Evolutionary conservation across 768 basidiomycete genomes (phyloP).

Genomic region (Agrocybe praecox): DNA sequence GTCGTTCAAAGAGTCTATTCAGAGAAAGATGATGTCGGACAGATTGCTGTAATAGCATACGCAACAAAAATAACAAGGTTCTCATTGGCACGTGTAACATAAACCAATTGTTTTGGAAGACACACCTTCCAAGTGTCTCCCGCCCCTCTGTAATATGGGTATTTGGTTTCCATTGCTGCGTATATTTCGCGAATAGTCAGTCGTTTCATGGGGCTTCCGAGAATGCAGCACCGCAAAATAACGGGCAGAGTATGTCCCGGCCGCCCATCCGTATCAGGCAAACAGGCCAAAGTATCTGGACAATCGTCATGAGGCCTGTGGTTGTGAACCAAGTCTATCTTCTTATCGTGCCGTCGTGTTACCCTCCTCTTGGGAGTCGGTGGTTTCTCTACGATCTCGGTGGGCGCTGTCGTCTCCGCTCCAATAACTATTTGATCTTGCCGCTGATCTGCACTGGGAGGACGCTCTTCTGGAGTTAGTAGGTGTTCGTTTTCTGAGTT

Average conservation of each 20-base stretch:
- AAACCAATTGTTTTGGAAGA: constrained; percentile 6
- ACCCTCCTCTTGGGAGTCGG: constrained; percentile 24
- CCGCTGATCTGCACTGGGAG: neutral
- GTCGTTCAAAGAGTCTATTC: constrained; percentile 81
- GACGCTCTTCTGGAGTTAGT: neutral
- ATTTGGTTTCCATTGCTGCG: constrained; percentile 85
- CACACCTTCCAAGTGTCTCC: constrained; percentile 85
- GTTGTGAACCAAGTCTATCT: constrained; percentile 34
- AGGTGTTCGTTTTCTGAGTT: neutral
- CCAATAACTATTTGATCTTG: neutral
- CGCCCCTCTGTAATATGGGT: constrained; percentile 78
- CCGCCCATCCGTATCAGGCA: constrained; percentile 76
- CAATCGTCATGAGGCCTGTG: constrained; percentile 76
- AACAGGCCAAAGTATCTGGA: constrained; percentile 75
- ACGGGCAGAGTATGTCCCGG: constrained; percentile 87
- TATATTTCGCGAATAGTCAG: constrained; percentile 87
- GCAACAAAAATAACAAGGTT: constrained; percentile 6
- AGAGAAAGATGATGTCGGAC: constrained; percentile 84
- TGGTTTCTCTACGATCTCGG: constrained; percentile 12
- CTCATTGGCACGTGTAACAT: constrained; percentile 11
- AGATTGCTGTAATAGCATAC: constrained; percentile 62
- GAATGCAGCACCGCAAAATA: constrained; percentile 82
- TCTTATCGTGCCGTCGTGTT: constrained; percentile 27
- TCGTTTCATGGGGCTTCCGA: constrained; percentile 74
- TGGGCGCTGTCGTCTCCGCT: neutral